A percentile compares a stretch with the other conserved stretches of the same genome.
These are phyloP conservation scores for Citrus mangshanensis DNA, from an alignment of 345 rosid genomes.

Conservation along the genomic window DNA sequence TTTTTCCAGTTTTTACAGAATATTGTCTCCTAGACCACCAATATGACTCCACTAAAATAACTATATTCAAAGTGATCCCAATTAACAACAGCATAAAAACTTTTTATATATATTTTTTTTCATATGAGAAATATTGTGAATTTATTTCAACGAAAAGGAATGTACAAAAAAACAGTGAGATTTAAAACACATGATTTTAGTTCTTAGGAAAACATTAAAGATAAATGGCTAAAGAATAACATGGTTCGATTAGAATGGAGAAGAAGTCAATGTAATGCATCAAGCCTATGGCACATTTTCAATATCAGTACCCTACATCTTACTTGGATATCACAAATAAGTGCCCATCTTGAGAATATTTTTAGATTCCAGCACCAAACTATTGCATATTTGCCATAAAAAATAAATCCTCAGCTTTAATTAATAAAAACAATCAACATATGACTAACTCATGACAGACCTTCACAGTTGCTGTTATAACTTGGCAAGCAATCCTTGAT, in stretches of 20 bases:
- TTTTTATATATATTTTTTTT: neutral
- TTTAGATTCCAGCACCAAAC: neutral
- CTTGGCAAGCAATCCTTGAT: conserved; percentile 86
- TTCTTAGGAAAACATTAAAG: neutral
- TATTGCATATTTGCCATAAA: neutral
- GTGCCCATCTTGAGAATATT: neutral
- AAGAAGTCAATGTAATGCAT: neutral
- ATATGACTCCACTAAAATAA: neutral
- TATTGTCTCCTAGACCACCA: neutral
- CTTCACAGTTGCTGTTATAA: conserved; percentile 84
- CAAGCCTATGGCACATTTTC: neutral
- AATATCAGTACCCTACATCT: neutral
- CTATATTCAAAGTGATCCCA: neutral
- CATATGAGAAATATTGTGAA: neutral
- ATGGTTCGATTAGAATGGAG: no score
- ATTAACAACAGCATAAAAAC: neutral
- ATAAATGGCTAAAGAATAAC: neutral
- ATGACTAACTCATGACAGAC: conserved; percentile 30
- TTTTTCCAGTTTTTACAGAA: neutral
- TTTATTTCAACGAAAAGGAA: neutral
- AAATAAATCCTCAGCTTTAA: neutral
- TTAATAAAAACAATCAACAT: neutral
- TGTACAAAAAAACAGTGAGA: neutral
- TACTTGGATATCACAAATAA: neutral
- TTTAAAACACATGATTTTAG: neutral